Percentiles rank a stretch among this genome's conserved stretches.
Conservation (phyloP, 306 rosid species). For the Dryas octopetala region DNA sequence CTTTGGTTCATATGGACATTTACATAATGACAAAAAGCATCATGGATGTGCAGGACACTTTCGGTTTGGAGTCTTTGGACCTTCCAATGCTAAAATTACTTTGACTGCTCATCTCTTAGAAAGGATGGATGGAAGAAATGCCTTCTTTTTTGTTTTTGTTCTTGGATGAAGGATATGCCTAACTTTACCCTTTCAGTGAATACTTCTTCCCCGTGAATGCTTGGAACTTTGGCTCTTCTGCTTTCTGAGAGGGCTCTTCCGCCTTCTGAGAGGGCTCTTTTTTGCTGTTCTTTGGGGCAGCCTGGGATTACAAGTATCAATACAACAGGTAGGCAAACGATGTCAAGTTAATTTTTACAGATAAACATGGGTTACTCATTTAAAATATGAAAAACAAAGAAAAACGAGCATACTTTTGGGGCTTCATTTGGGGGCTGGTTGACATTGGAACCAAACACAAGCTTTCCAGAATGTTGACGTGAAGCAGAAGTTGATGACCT, state of each 20-base stretch:
- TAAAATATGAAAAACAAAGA: background rate
- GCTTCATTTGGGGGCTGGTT: conserved; percentile 22
- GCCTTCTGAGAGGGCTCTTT: conserved; percentile 32
- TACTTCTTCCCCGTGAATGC: conserved; percentile 61
- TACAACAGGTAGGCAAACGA: background rate
- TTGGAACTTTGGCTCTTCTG: conserved; percentile 43
- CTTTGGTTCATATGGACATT: background rate
- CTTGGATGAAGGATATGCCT: background rate
- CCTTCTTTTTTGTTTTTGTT: background rate
- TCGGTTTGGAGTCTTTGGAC: background rate
- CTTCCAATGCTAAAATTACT: conserved; percentile 1
- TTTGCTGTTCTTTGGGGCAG: conserved; percentile 13
- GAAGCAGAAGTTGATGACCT: conserved; percentile 30
- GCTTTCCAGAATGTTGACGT: conserved; percentile 42
- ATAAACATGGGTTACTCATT: background rate
- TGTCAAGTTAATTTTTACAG: background rate
- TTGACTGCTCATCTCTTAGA: background rate
- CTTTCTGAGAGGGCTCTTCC: conserved; percentile 31
- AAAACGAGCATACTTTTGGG: conserved; percentile 31
- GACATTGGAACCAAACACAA: conserved; percentile 48
- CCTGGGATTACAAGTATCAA: conserved; percentile 25
- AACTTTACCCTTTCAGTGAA: conserved; percentile 36
- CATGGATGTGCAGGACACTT: conserved; percentile 2
- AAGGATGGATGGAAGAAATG: conserved; percentile 1
- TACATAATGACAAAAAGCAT: conserved; percentile 5